Percentiles rank a stretch among this genome's conserved stretches.
phyloP scores from a whole-genome alignment of 331 rosid genomes.

The Acacia pycnantha region DNA sequence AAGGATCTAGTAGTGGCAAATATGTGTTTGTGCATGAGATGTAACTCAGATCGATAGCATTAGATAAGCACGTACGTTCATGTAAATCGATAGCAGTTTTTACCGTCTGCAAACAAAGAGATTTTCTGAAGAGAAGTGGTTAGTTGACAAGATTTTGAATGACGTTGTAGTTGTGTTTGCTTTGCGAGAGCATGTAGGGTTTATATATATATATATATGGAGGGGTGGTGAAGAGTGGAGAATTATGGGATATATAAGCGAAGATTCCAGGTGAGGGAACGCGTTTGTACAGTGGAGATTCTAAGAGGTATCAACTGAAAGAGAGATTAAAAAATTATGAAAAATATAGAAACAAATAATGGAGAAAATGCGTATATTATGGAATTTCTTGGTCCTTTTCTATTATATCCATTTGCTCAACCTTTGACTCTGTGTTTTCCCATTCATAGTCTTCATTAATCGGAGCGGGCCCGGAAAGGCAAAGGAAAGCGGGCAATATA shows the following conservation, averaged over 20 bases:
- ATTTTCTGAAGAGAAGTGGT: not conserved
- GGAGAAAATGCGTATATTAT: not conserved
- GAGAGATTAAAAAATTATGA: not conserved
- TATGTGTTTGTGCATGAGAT: not conserved
- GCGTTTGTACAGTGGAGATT: conserved; percentile 3
- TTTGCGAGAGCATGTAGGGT: not conserved
- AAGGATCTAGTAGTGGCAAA: not conserved
- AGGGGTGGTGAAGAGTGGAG: not conserved
- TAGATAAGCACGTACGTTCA: too few species aligned
- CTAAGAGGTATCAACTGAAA: not conserved
- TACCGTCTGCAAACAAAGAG: too few species aligned
- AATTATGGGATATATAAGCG: not conserved
- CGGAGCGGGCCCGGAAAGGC: not conserved
- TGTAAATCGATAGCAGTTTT: too few species aligned
- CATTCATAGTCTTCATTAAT: too few species aligned
- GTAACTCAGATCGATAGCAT: not conserved
- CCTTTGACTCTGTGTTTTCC: not conserved
- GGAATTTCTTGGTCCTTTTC: not conserved
- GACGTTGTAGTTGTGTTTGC: not conserved
- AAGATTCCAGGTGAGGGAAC: not conserved
- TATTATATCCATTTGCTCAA: not conserved
- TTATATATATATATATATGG: not conserved
- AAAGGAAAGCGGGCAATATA: not conserved
- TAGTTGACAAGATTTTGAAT: not conserved
- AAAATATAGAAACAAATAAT: not conserved